Percentiles rank a stretch among this genome's conserved stretches.
Evolutionary conservation across 2,329 filamentous ascomycete genomes (phyloP).

Genomic region (Neonectria magnoliae): DNA sequence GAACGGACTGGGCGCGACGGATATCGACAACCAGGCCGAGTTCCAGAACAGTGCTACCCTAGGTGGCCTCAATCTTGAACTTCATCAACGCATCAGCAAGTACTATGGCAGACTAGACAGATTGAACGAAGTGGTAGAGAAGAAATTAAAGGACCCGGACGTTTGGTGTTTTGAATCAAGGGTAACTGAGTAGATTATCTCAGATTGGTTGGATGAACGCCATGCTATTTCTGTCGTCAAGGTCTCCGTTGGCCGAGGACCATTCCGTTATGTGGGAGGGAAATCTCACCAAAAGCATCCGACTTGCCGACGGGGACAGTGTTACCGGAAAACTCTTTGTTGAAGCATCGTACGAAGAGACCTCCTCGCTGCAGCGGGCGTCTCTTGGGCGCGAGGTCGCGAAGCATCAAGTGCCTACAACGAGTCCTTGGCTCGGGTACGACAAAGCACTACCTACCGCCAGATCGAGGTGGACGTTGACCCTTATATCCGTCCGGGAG

Average conservation of each 20-base stretch:
- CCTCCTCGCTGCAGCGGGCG: neutral
- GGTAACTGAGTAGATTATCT: neutral
- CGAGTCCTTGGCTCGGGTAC: neutral
- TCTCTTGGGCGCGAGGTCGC: neutral
- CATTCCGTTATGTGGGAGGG: no score
- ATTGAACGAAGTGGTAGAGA: neutral
- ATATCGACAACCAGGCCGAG: slow-evolving; percentile 8
- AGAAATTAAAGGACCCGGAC: neutral
- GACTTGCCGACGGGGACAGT: neutral
- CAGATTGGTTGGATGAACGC: neutral
- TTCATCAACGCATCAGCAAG: neutral
- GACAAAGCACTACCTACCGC: neutral
- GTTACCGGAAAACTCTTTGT: neutral
- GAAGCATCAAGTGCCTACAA: neutral
- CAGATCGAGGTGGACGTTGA: slow-evolving; percentile 5
- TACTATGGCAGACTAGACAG: neutral
- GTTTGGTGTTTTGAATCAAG: neutral
- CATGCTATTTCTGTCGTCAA: neutral
- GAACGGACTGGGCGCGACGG: slow-evolving; percentile 1
- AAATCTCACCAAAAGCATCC: neutral
- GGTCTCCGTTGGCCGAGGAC: neutral
- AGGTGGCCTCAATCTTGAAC: neutral
- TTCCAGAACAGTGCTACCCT: slow-evolving; percentile 8
- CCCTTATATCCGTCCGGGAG: neutral
- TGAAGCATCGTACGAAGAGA: slow-evolving; percentile 4